Evolutionary conservation across 805 yeast genomes (phyloP), one percentile per base, ranked within the genome.

Genomic region (Candida wancherniae): DNA sequence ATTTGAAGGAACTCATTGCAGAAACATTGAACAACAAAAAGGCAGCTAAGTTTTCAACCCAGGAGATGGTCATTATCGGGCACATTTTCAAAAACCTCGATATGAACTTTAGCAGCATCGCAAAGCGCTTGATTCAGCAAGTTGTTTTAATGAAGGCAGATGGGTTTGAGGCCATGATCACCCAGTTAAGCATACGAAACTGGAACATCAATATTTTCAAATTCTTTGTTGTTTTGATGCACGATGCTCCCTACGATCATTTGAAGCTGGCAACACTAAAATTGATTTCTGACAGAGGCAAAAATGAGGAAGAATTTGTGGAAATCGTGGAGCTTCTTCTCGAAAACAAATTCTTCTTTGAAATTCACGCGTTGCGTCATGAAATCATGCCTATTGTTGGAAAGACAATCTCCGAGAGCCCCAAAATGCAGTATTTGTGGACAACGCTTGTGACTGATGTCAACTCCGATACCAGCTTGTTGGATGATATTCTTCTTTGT

Each of bases 201-300:
- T 66, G 71, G 71, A 39, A 50, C 14, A 21, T 48, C 5, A 55
- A 52, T 1, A 40, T 52, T 5, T 57, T 61, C 45, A 50, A 57
- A 19, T 60, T 53, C 31, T 63, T 53, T 26, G 36, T 63, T 6
- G 33, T 44, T 2, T 48, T 63, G 25, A 51, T 60, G 36, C 63
- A 57, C 29, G 54, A 53, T 37, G 61, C 69, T 1, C 69, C 69
- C 4, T 53, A 43, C 29, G 40, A 34, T 1, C 48, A 45, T 31
- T 42, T 65, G 31, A 53, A 52, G 28, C 47, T 50, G 18, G 45
- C 48, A n/a, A 42, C 57, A 0, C 30, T 50, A 14, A 40, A 48
- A 3, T 35, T 55, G 6, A 43, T 63, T 7, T 17, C 32, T 4
- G 16, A 21, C 4, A 44, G 44, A 30, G 45, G 50, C 28, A 48